Base-by-base conservation (phyloP, 768 basidiomycete genomes). In the Auricularia sp. region DNA sequence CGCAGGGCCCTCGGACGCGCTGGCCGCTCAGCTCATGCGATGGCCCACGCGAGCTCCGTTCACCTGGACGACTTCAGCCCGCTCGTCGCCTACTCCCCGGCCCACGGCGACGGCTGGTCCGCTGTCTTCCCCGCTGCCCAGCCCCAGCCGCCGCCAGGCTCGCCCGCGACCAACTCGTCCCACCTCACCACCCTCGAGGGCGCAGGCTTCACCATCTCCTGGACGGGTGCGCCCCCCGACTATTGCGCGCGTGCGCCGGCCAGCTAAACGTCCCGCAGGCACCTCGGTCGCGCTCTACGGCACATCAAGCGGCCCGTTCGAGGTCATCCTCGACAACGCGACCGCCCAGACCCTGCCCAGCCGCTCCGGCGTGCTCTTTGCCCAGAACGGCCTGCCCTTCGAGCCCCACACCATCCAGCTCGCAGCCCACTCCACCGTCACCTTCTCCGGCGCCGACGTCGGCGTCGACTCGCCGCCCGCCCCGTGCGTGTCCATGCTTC, bases 21-120 rank as follows among this genome's bases (percentile, higher is more conserved):
- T 62, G 64, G 63, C 63, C 35, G 35, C 66, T 54, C 43, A 34
- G 3, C 18, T 33, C 62, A 86, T 73, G 84, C 90, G 71, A 83
- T 84, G 63, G 89, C 88, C 88, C 88, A 3, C 70, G 78, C 58
- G 76, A 90, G 67, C 66, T 69, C 34, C 91, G 89, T 76, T 78
- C 72, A 65, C 88, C 90, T 29, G 53, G 86, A 88, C 72, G 81
- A 80, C 11, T 42, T 42, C 54, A 58, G 39, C 63, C 51, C 63
- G 35, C 33, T 34, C 53, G 75, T 84, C 64, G 76, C 81, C 47
- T 64, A 61, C 35, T 72, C 79, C 61, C 73, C 82, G 1, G 77
- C 84, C 68, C 69, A 83, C 51, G 69, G 73, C 21, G 78, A 77
- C 34, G 88, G 88, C 70, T 92, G 90, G 90, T 84, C 84, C 71